Evolutionary conservation across 768 basidiomycete species (phyloP).

Genomic region (Dacryopinax primogenitus): DNA sequence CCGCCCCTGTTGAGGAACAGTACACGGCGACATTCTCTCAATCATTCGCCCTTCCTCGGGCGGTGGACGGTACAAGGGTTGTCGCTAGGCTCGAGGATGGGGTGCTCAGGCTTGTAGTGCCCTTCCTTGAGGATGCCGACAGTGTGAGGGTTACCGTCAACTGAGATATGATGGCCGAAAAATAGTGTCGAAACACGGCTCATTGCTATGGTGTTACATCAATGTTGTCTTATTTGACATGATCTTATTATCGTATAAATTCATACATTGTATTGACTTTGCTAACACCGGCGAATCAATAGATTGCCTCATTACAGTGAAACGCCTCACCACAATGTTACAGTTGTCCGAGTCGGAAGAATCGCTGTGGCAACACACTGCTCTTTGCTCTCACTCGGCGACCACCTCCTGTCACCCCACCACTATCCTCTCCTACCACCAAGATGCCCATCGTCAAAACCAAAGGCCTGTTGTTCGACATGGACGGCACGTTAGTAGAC

Average conservation of each 20-base stretch:
- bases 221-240: not conserved
- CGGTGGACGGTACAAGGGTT: slow-evolving; percentile 45
- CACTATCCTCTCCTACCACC: not conserved
- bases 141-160: slow-evolving; percentile 39
- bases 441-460: not conserved
- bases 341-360: no score
- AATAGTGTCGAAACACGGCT: not conserved
- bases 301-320: no score
- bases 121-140: slow-evolving; percentile 48
- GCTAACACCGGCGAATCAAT: no score
- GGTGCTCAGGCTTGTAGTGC: slow-evolving; percentile 48
- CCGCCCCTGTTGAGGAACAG: not conserved
- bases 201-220: not conserved
- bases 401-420: no score
- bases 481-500: slow-evolving; percentile 51
- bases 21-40: slow-evolving; percentile 38
- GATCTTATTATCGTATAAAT: not conserved
- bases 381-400: not conserved
- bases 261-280: no score
- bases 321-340: no score
- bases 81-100: slow-evolving; percentile 56
- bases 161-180: slow-evolving; percentile 15
- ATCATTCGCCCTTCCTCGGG: slow-evolving; percentile 57
- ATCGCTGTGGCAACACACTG: not conserved
- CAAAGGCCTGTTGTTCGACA: slow-evolving; percentile 22